These are phyloP conservation scores for Triangularia setosa DNA, from an alignment of 2,329 filamentous ascomycete species.

Conservation along the genomic window DNA sequence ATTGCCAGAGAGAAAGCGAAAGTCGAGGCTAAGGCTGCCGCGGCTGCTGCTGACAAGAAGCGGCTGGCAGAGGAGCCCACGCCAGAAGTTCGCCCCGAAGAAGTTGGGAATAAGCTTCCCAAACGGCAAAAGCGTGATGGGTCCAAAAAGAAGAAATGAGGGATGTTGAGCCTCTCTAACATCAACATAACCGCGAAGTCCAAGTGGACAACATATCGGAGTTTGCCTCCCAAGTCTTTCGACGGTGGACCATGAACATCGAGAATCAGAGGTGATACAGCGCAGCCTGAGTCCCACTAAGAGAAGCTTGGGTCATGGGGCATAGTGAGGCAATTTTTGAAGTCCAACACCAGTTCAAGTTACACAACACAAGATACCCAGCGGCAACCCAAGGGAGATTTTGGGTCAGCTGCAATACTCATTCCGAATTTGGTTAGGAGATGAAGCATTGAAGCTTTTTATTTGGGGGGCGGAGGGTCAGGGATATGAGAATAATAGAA, in stretches of 20 bases:
- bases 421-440: not conserved
- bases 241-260: not conserved
- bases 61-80: constrained; percentile 32
- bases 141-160: constrained; percentile 23
- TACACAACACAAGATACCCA: not conserved
- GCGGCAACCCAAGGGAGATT: not conserved
- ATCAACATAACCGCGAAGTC: not conserved
- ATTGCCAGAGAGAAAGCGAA: constrained; percentile 44
- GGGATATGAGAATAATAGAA: not conserved
- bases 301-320: not conserved
- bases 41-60: constrained; percentile 41
- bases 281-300: not conserved
- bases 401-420: not conserved
- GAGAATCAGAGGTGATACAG: not conserved
- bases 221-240: not conserved
- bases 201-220: not conserved
- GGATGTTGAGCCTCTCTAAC: not conserved
- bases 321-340: not conserved
- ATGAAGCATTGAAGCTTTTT: not conserved
- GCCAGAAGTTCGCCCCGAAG: constrained; percentile 2
- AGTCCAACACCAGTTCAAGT: not conserved
- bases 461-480: not conserved
- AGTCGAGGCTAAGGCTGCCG: constrained; percentile 23
- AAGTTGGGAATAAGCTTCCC: constrained; percentile 8
- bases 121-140: constrained; percentile 24